These are phyloP conservation scores for Termitomyces sp. DNA, from an alignment of 768 basidiomycete genomes.

Conservation along the genomic window DNA sequence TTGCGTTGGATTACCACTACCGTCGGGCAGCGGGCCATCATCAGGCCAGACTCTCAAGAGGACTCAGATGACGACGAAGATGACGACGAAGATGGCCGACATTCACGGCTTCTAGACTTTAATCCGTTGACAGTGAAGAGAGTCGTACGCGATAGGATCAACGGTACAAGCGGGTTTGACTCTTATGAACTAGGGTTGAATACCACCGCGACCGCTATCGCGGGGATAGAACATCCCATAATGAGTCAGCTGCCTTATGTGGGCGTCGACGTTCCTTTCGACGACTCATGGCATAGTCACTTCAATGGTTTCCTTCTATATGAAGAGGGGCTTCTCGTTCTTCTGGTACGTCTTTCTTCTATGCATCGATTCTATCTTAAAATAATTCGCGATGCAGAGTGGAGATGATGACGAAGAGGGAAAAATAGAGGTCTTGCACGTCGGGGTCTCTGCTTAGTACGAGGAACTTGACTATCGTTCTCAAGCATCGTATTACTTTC, in stretches of 20 bases:
- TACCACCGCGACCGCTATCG: no score
- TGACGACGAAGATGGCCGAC: no score
- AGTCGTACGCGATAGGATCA: background rate
- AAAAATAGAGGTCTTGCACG: no score
- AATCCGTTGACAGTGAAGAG: background rate
- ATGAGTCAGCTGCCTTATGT: conserved; percentile 25
- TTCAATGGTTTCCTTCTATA: conserved; percentile 27
- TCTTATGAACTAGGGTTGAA: no score
- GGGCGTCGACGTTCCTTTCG: background rate
- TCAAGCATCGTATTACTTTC: background rate
- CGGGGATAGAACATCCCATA: no score
- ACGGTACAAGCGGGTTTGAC: background rate
- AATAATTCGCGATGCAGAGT: background rate
- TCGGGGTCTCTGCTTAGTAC: background rate
- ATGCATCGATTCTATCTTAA: no score
- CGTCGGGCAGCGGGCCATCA: no score
- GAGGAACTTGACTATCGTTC: no score
- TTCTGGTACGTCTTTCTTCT: no score
- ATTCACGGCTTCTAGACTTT: conserved; percentile 5
- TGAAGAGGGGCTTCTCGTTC: no score
- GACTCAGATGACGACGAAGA: no score
- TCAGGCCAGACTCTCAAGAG: no score
- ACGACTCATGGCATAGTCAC: conserved; percentile 1
- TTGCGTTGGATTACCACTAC: conserved; percentile 18
- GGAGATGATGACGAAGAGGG: background rate